Evolutionary conservation across 2,329 filamentous ascomycete species (phyloP), one percentile per base, ranked within the genome.

Genomic region (Pseudohalonectria lignicola): DNA sequence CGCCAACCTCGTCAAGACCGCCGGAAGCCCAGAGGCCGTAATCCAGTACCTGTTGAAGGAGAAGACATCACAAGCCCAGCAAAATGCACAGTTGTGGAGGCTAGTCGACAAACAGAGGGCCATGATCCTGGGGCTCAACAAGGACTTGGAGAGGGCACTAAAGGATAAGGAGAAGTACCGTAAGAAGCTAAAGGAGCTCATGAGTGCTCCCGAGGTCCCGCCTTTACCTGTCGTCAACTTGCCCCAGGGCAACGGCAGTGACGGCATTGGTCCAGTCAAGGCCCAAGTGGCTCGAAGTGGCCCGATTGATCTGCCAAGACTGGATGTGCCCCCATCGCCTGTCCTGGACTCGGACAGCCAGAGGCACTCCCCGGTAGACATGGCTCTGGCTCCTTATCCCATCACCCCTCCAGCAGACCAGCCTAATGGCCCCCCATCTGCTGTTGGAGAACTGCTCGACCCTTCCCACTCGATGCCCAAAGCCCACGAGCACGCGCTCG

Each of bases 91-190:
- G 56, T 64, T 98, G 51, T 98, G 92, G 92, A 81, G 87, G 36
- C 64, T 98, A 34, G 87, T 98, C 36, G 90, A 96, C 57, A 96
- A 98, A 64, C 92, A 98, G 59, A 74, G 90, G 44, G 79, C 86
- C 13, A 88, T 98, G 79, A 87, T 98, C 39, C 61, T 94, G 16
- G 90, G 88, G 7, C 69, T 98, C 45, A 95, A 96, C 54, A 94
- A 92, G 57, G 92, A 98, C 55, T 66, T 98, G 11, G 90, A 96
- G 59, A 77, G 85, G 37, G 79, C 88, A 1, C 60, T 94, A 46
- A 94, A 94, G 55, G 92, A 96, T 49, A 95, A 95, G 60, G 90
- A 96, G 47, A 82, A 82, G 49, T 96, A 96, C 55, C 79, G 85
- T 50, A 88, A 82, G 58, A 94, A 92, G 59, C 57, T 94, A 31